Evolutionary conservation across 106 monocot species (phyloP).

Genomic region (Dactylorhiza incarnata): DNA sequence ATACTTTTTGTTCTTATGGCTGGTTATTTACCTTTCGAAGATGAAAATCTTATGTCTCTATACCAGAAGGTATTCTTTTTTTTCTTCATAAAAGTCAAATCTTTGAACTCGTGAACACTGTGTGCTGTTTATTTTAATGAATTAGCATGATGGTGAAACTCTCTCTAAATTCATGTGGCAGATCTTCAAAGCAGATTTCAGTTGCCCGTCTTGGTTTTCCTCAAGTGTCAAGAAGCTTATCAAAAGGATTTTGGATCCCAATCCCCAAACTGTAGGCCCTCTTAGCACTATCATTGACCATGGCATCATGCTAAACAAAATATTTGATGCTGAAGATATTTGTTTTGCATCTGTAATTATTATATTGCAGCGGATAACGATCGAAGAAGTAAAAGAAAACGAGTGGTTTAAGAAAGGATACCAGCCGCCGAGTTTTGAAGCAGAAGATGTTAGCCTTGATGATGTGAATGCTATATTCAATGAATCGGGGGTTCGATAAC

Average conservation of each 20-base stretch:
- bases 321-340: background rate
- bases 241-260: constrained; percentile 83
- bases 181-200: constrained; percentile 91
- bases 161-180: constrained; percentile 15
- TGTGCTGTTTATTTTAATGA: background rate
- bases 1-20: constrained; percentile 93
- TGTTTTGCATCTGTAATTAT: background rate
- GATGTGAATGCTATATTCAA: constrained; percentile 69
- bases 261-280: constrained; percentile 58
- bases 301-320: background rate
- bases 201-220: constrained; percentile 89
- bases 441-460: constrained; percentile 51
- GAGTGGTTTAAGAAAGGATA: constrained; percentile 99
- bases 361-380: constrained; percentile 69
- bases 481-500: constrained; percentile 48
- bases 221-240: constrained; percentile 90
- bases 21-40: constrained; percentile 90
- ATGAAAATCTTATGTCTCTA: constrained; percentile 55
- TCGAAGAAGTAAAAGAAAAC: constrained; percentile 60
- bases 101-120: background rate
- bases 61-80: constrained; percentile 58
- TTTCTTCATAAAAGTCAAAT: background rate
- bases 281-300: background rate
- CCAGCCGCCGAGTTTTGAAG: constrained; percentile 59
- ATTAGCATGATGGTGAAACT: background rate